phyloP scores from a whole-genome alignment of 139 green algal species.

The Bryopsis sp. region DNA sequence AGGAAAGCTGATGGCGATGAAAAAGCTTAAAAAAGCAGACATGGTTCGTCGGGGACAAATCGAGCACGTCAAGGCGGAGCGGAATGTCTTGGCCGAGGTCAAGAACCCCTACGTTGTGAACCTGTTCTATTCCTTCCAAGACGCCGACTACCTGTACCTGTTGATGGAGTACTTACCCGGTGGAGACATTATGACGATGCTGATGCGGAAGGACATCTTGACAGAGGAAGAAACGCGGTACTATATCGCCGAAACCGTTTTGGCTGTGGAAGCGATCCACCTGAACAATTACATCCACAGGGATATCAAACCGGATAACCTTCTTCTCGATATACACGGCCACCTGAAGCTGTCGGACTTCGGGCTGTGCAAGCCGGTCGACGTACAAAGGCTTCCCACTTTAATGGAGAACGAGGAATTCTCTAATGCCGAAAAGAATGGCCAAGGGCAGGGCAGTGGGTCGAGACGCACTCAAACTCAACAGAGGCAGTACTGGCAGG shows the following conservation, averaged over 20 bases:
- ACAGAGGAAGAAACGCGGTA: constrained; percentile 77
- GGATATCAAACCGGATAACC: constrained; percentile 98
- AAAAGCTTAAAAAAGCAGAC: constrained; percentile 93
- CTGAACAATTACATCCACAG: constrained; percentile 86
- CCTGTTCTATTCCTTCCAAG: constrained; percentile 80
- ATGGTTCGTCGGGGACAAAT: constrained; percentile 92
- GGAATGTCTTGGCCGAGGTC: constrained; percentile 89
- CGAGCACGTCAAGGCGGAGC: constrained; percentile 91
- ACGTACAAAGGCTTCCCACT: constrained; percentile 47
- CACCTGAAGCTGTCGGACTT: constrained; percentile 98
- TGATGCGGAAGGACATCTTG: constrained; percentile 96
- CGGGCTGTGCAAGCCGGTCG: constrained; percentile 93
- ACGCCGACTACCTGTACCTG: constrained; percentile 93
- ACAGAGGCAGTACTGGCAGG: constrained; percentile 48
- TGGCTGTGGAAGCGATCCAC: constrained; percentile 87
- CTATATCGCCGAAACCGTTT: constrained; percentile 81
- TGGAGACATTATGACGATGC: constrained; percentile 95
- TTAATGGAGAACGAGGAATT: constrained; percentile 28
- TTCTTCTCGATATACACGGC: constrained; percentile 75
- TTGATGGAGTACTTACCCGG: constrained; percentile 97
- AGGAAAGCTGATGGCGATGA: constrained; percentile 89
- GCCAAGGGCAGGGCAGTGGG: neutral
- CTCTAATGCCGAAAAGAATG: no score
- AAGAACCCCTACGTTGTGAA: constrained; percentile 67
- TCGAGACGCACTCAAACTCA: neutral